Evolutionary conservation across 108 stramenopile genomes (phyloP).

Genomic region (Nannochloropsis salina): DNA sequence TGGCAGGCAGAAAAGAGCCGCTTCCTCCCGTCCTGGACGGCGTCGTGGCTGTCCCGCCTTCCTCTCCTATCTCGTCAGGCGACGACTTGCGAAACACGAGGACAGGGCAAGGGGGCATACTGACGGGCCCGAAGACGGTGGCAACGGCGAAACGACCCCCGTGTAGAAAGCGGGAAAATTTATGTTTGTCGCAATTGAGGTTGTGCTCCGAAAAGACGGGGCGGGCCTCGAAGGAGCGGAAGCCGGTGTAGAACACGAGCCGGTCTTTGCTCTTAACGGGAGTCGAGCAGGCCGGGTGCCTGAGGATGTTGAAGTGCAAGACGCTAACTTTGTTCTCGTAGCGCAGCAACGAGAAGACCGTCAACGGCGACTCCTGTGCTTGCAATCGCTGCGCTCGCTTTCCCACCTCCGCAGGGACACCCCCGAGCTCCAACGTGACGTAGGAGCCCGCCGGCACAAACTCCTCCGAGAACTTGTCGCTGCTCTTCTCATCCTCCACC

Average conservation of each 20-base stretch:
- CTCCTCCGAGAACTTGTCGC: constrained; percentile 45
- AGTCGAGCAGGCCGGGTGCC: constrained; percentile 45
- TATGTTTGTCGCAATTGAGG: constrained; percentile 96
- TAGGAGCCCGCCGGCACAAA: constrained; percentile 77
- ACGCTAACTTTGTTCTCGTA: constrained; percentile 93
- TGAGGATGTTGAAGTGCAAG: constrained; percentile 84
- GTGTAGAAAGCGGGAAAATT: constrained; percentile 86
- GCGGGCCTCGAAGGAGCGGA: constrained; percentile 78
- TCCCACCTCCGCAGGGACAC: constrained; percentile 59
- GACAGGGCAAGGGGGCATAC: constrained; percentile 61
- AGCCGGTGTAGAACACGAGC: constrained; percentile 83
- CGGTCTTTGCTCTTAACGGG: constrained; percentile 85
- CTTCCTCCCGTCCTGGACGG: background rate
- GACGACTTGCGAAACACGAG: constrained; percentile 34
- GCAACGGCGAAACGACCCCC: constrained; percentile 77
- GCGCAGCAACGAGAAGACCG: constrained; percentile 72
- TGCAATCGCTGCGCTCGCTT: constrained; percentile 33
- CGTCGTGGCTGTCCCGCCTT: background rate
- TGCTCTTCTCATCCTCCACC: background rate
- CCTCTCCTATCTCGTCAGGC: constrained; percentile 20
- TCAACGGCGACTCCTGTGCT: constrained; percentile 60
- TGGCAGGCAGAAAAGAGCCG: background rate
- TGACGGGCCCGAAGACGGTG: constrained; percentile 86
- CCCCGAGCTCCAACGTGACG: constrained; percentile 70
- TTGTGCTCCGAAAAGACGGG: constrained; percentile 92